Evolutionary conservation across 1,284 basidiomycete species (phyloP).

Genomic region (Apiotrichum laibachii): DNA sequence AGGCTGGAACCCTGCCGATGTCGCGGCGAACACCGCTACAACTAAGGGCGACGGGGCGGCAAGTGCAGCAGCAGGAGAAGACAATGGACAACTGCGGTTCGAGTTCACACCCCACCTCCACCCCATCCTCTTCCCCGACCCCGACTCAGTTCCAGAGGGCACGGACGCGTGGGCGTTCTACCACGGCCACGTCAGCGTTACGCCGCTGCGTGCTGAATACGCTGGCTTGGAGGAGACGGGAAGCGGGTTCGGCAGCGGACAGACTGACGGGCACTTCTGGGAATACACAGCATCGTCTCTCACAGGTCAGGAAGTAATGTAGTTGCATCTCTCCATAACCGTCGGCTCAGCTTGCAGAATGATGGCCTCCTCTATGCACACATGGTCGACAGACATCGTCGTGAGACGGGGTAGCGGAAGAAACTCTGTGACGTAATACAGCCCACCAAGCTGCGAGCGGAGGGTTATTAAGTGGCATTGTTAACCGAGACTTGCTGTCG

Average conservation of each 20-base stretch:
- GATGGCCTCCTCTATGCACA: no score
- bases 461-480: no score
- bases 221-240: constrained; percentile 25
- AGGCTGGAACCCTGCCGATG: constrained; percentile 10
- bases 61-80: no score
- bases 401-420: no score
- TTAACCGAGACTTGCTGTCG: no score
- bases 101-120: constrained; percentile 76
- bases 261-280: background rate
- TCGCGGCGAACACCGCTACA: background rate
- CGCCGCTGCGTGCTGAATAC: constrained; percentile 39
- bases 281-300: background rate
- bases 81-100: constrained; percentile 58
- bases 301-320: no score
- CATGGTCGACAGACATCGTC: no score
- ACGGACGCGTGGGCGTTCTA: constrained; percentile 64
- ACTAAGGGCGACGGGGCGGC: constrained; percentile 5
- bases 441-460: no score
- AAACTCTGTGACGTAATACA: no score
- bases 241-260: constrained; percentile 23
- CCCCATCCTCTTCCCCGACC: constrained; percentile 63
- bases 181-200: constrained; percentile 41
- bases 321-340: no score
- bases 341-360: no score
- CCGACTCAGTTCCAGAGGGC: constrained; percentile 63